Conservation (phyloP, 1,284 basidiomycete species). For the Mycena sp. region DNA sequence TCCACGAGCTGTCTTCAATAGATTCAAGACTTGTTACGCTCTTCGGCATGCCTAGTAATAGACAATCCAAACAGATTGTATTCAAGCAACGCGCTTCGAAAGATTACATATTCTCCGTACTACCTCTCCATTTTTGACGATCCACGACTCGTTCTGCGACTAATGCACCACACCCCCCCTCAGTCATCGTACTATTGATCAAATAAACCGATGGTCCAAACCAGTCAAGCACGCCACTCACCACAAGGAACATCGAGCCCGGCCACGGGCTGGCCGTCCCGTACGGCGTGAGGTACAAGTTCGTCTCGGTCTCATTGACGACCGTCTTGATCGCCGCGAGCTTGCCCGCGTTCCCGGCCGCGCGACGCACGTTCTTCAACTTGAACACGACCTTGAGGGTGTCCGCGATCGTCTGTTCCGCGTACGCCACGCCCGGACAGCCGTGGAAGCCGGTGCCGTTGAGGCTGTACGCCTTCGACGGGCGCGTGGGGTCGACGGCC, state of each 20-base stretch:
- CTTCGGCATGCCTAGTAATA: too few relatives aligned
- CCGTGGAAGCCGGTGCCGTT: constrained; percentile 57
- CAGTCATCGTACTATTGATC: too few relatives aligned
- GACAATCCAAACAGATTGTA: too few relatives aligned
- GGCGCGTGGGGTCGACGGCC: constrained; percentile 51
- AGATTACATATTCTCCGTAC: too few relatives aligned
- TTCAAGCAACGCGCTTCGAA: too few relatives aligned
- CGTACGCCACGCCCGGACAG: constrained; percentile 51
- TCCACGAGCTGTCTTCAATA: too few relatives aligned
- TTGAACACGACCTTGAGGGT: constrained; percentile 56
- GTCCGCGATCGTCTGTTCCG: constrained; percentile 52
- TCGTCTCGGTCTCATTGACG: constrained; percentile 42
- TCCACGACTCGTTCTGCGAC: too few relatives aligned
- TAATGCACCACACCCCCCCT: too few relatives aligned
- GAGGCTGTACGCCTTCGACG: constrained; percentile 47
- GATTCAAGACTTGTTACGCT: too few relatives aligned
- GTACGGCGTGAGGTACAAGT: constrained; percentile 42
- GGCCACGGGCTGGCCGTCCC: constrained; percentile 45
- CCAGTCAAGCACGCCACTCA: too few relatives aligned
- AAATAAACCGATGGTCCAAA: too few relatives aligned
- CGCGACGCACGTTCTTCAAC: constrained; percentile 56
- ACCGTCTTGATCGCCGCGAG: constrained; percentile 46
- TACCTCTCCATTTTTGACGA: too few relatives aligned
- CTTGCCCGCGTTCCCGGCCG: constrained; percentile 50
- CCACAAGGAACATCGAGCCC: constrained; percentile 36